These are phyloP conservation scores for Kregervanrija delftensis DNA, from an alignment of 805 yeast species.

Conservation along the genomic window DNA sequence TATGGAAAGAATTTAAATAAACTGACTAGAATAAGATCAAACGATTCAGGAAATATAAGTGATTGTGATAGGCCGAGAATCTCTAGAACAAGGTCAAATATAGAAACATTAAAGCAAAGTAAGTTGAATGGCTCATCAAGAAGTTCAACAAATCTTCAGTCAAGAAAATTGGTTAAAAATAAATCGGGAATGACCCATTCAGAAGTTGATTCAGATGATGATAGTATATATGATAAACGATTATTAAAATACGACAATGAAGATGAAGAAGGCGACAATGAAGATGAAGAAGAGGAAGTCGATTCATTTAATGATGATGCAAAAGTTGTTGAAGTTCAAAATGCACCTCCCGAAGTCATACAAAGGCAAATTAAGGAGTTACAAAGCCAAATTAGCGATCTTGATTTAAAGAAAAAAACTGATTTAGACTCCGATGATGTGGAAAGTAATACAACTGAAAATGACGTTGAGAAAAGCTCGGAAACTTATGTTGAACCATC, in stretches of 20 bases:
- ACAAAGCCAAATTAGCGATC: background rate
- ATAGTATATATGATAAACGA: too few species aligned
- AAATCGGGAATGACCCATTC: too few species aligned
- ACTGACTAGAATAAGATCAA: conserved; percentile 25
- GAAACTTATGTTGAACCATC: too few species aligned
- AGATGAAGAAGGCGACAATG: conserved; percentile 11
- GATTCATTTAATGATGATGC: conserved; percentile 35
- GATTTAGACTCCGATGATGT: too few species aligned
- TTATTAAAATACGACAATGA: background rate
- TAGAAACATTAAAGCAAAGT: background rate
- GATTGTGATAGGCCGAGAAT: conserved; percentile 19
- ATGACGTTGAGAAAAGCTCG: too few species aligned
- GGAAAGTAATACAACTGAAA: too few species aligned
- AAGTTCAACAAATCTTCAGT: conserved; percentile 8
- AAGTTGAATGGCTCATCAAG: too few species aligned
- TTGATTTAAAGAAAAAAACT: too few species aligned
- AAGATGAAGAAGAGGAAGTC: conserved; percentile 32
- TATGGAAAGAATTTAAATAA: conserved; percentile 29
- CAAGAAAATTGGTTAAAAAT: conserved; percentile 13
- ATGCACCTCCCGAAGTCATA: conserved; percentile 2
- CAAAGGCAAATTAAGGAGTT: background rate
- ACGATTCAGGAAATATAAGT: conserved; percentile 14
- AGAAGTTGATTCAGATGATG: too few species aligned
- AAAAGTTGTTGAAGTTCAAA: conserved; percentile 14
- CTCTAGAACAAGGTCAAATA: conserved; percentile 21